phyloP scores from a whole-genome alignment of 495 filamentous ascomycete genomes.

The Haplographium delicatum region DNA sequence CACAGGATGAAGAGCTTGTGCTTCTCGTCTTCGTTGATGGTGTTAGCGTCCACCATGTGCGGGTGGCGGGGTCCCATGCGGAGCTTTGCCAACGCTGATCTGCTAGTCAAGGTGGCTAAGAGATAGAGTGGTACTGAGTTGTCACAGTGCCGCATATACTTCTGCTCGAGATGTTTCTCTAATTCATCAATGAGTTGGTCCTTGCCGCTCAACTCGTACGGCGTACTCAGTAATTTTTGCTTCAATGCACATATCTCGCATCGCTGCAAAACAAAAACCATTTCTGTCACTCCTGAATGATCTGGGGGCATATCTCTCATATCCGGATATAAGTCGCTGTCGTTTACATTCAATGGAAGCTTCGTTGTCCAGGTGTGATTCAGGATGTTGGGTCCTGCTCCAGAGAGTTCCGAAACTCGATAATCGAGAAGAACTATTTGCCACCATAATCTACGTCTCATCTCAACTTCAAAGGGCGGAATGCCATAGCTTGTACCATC shows the following conservation, averaged over 20 bases:
- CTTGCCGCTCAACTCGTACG: conserved; percentile 38
- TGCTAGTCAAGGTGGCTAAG: conserved; percentile 42
- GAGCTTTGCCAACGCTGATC: conserved; percentile 36
- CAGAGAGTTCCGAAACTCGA: conserved; percentile 51
- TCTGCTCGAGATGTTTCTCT: conserved; percentile 34
- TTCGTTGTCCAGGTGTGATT: conserved; percentile 53
- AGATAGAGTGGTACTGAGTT: conserved; percentile 53
- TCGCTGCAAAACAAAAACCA: conserved; percentile 52
- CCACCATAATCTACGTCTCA: conserved; percentile 59
- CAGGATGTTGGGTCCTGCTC: conserved; percentile 76
- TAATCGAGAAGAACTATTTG: conserved; percentile 52
- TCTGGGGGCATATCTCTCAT: conserved; percentile 36
- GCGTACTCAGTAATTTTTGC: conserved; percentile 25
- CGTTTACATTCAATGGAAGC: conserved; percentile 35
- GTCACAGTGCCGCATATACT: conserved; percentile 54
- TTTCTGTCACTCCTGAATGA: conserved; percentile 47
- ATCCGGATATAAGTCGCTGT: conserved; percentile 36
- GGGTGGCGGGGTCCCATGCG: conserved; percentile 34
- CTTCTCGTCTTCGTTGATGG: conserved; percentile 19
- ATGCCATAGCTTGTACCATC: conserved; percentile 49
- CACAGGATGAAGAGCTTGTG: conserved; percentile 43
- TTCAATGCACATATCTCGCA: conserved; percentile 43
- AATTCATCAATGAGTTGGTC: conserved; percentile 41
- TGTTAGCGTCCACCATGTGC: conserved; percentile 28
- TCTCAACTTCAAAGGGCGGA: conserved; percentile 54